These are phyloP conservation scores for Dendrothele bispora DNA, from an alignment of 768 basidiomycete genomes.

Conservation along the genomic window DNA sequence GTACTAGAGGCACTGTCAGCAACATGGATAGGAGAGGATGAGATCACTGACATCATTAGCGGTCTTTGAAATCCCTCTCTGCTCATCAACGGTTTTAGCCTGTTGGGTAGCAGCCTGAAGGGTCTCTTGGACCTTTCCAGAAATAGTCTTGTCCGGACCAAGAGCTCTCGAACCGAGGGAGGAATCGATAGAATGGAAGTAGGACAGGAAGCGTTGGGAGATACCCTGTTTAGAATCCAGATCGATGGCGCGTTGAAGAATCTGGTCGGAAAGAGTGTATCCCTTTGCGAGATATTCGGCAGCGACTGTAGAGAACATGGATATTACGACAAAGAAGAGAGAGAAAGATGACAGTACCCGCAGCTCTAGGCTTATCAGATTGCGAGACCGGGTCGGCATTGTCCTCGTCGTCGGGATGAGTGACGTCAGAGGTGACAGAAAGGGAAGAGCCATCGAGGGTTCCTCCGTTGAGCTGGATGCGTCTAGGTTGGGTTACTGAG, in stretches of 20 bases:
- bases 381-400: slow-evolving; percentile 46
- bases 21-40: neutral
- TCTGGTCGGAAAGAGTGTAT: slow-evolving; percentile 75
- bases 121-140: slow-evolving; percentile 67
- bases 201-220: slow-evolving; percentile 78
- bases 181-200: slow-evolving; percentile 72
- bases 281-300: slow-evolving; percentile 95
- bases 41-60: slow-evolving; percentile 60
- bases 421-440: slow-evolving; percentile 66
- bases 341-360: slow-evolving; percentile 46
- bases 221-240: slow-evolving; percentile 89
- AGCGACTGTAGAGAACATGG: slow-evolving; percentile 51
- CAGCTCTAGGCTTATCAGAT: slow-evolving; percentile 88
- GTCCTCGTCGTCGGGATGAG: slow-evolving; percentile 55
- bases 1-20: slow-evolving; percentile 47
- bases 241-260: slow-evolving; percentile 79
- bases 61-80: slow-evolving; percentile 70
- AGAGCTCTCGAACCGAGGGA: slow-evolving; percentile 67
- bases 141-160: slow-evolving; percentile 81
- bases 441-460: slow-evolving; percentile 72
- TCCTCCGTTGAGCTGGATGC: slow-evolving; percentile 65
- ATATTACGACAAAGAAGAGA: neutral
- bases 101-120: slow-evolving; percentile 65
- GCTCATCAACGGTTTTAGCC: slow-evolving; percentile 76
- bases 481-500: neutral